Evolutionary conservation across 169 alveolate genomes (phyloP).

Genomic region (Eimeria necatrix): DNA sequence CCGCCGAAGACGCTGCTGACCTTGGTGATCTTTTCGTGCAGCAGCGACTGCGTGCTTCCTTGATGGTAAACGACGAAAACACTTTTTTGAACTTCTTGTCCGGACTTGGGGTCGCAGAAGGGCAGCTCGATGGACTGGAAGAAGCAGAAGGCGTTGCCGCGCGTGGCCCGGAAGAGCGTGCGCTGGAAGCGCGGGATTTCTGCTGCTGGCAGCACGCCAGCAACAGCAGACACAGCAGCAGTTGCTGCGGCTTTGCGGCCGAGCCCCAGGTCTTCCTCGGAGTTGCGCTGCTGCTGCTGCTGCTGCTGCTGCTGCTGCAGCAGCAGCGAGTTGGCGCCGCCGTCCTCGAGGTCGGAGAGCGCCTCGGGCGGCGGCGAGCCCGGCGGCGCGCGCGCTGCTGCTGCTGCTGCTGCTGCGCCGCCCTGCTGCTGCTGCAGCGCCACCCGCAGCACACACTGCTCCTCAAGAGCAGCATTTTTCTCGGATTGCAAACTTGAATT

Average conservation of each 20-base stretch:
- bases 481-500: slow-evolving; percentile 89
- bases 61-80: slow-evolving; percentile 96
- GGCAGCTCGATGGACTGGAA: slow-evolving; percentile 92
- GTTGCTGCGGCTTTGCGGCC: slow-evolving; percentile 11
- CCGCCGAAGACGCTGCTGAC: slow-evolving; percentile 96
- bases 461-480: slow-evolving; percentile 92
- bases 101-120: slow-evolving; percentile 86
- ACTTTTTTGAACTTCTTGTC: slow-evolving; percentile 87
- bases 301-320: slow-evolving; percentile 75
- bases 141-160: slow-evolving; percentile 97
- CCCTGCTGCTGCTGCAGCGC: slow-evolving; percentile 73
- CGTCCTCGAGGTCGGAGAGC: slow-evolving; percentile 25
- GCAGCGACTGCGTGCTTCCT: slow-evolving; percentile 91
- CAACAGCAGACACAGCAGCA: slow-evolving; percentile 91
- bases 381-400: background rate
- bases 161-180: slow-evolving; percentile 97
- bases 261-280: background rate
- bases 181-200: slow-evolving; percentile 91
- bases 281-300: slow-evolving; percentile 62
- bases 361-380: background rate
- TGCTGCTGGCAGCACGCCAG: slow-evolving; percentile 94
- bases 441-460: slow-evolving; percentile 66
- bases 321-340: background rate
- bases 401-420: slow-evolving; percentile 10
- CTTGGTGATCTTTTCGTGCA: slow-evolving; percentile 93